Percentiles rank a stretch among this genome's conserved stretches.
Conservation (phyloP, 148 eudicot species). For the Nepenthes gracilis region DNA sequence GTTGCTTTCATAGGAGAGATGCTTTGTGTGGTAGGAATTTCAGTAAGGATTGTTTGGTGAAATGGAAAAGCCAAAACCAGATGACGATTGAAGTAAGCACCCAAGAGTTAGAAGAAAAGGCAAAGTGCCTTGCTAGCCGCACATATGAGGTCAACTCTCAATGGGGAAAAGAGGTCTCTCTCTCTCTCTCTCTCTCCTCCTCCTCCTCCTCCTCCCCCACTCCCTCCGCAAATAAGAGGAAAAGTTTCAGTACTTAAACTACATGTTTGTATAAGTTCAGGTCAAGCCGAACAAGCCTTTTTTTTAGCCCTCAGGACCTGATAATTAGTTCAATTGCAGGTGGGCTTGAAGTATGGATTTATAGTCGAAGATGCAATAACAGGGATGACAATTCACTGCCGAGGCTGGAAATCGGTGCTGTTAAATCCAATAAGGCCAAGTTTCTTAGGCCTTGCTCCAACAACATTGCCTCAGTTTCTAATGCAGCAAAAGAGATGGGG, state of each 20-base stretch:
- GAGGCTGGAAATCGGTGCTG: slow-evolving; percentile 69
- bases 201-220: no score
- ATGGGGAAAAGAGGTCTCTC: slow-evolving; percentile 78
- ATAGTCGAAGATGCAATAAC: slow-evolving; percentile 75
- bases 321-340: slow-evolving; percentile 18
- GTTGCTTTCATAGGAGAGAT: slow-evolving; percentile 84
- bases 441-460: slow-evolving; percentile 56
- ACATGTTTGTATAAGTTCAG: no score
- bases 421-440: slow-evolving; percentile 37
- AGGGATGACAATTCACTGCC: slow-evolving; percentile 66
- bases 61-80: slow-evolving; percentile 22
- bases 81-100: background rate
- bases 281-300: no score
- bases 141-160: slow-evolving; percentile 45
- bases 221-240: no score
- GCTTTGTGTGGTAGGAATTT: slow-evolving; percentile 43
- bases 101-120: no score
- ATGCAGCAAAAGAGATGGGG: slow-evolving; percentile 57
- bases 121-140: background rate
- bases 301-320: no score
- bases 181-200: background rate
- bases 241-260: no score
- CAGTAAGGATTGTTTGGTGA: slow-evolving; percentile 17
- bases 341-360: slow-evolving; percentile 77
- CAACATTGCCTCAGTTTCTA: slow-evolving; percentile 40